Base-by-base conservation (phyloP, 768 basidiomycete genomes). In the Agrocybe praecox region DNA sequence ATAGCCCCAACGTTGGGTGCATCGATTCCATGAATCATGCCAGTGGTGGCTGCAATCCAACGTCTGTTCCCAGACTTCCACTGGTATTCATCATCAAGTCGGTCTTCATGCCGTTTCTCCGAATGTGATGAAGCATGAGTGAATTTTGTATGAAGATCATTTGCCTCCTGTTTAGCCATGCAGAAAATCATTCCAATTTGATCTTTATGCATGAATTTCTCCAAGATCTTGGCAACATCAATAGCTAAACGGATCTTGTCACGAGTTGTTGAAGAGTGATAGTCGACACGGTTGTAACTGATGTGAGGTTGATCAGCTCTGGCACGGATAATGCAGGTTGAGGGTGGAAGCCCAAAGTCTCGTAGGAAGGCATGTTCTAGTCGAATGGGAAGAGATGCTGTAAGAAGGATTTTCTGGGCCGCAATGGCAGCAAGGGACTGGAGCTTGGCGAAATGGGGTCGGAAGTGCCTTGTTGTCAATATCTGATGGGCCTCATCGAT, bases 1-100 rank as follows among this genome's bases (percentile, higher is more conserved):
- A 60, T 55, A 0, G 49, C 56, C 2, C 55, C 64, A 33, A 67
- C 52, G 47, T 52, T 43, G 1, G 64, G 58, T 2, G 54, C 36
- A 55, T 69, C 64, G 8, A 67, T 58, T 0, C 67, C 67, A 18
- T 67, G 67, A 33, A 65, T 56, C 10, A 64, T 34, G 2, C 56
- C 62, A 33, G 66, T 67, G 0, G 64, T 69, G 0, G 65, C 52
- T 0, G 57, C 53, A 22, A 69, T 69, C 68, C 68, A 69, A 11
- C 50, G 43, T 1, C 18, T 7, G 3, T 43, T 7, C 0, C 61
- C 63, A 0, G 29, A 15, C 17, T 22, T 50, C 63, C 63, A 65
- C 1, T 4, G 2, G n/a, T 2, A 18, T 36, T 63, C 62, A 53
- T 66, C 57, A 11, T 49, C 24, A 7, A 15, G 18, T 0, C 47